These are phyloP conservation scores for Neurospora tetraspora DNA, from an alignment of 495 filamentous ascomycete species.

Conservation along the genomic window DNA sequence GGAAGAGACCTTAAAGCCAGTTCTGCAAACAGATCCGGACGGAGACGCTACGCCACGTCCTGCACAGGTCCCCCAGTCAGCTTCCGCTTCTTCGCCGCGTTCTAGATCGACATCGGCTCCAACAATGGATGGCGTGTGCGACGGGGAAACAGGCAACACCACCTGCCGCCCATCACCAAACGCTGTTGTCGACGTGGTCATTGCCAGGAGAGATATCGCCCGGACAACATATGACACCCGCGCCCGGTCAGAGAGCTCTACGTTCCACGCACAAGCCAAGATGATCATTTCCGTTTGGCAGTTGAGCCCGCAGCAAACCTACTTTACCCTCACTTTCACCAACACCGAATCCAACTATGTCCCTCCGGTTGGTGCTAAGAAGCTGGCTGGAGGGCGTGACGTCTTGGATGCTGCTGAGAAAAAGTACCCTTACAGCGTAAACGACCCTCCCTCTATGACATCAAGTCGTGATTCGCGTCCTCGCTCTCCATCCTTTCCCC, in stretches of 20 bases:
- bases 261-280: conserved; percentile 42
- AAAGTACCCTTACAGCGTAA: conserved; percentile 21
- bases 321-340: conserved; percentile 59
- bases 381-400: conserved; percentile 21
- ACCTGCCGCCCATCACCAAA: conserved; percentile 30
- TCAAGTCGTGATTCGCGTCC: conserved; percentile 26
- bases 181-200: conserved; percentile 46
- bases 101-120: not conserved
- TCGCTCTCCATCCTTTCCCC: conserved; percentile 22
- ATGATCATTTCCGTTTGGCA: conserved; percentile 61
- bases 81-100: not conserved
- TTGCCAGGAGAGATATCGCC: conserved; percentile 28
- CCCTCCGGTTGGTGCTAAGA: conserved; percentile 8
- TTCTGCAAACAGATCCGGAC: not conserved
- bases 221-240: conserved; percentile 16
- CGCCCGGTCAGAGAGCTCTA: conserved; percentile 19
- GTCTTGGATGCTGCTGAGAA: conserved; percentile 26
- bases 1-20: not conserved
- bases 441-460: conserved; percentile 33
- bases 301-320: conserved; percentile 43
- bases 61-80: not conserved
- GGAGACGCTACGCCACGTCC: conserved; percentile 11
- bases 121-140: conserved; percentile 2
- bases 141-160: conserved; percentile 2
- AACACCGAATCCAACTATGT: conserved; percentile 27